phyloP scores from a whole-genome alignment of 768 basidiomycete species.

The Paxillus involutus region DNA sequence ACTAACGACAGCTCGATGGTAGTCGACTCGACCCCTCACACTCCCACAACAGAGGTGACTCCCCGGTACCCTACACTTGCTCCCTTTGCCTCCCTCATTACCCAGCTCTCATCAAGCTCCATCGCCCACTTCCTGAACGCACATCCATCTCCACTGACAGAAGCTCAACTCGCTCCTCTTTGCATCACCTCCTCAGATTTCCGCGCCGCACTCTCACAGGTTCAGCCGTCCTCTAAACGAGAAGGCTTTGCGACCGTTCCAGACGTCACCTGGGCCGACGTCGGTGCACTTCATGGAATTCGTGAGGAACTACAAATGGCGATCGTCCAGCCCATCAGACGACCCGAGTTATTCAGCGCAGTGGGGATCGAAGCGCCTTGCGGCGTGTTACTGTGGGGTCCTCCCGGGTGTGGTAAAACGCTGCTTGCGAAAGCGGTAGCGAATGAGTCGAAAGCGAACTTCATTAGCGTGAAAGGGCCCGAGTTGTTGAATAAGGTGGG shows the following conservation, averaged over 20 bases:
- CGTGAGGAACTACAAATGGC: slow-evolving; percentile 96
- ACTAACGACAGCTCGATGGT: slow-evolving; percentile 35
- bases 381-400: slow-evolving; percentile 97
- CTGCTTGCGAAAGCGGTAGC: slow-evolving; percentile 97
- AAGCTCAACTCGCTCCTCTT: slow-evolving; percentile 76
- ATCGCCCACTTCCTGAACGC: slow-evolving; percentile 89
- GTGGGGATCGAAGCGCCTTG: slow-evolving; percentile 92
- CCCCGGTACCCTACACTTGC: slow-evolving; percentile 16
- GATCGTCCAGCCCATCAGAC: slow-evolving; percentile 90
- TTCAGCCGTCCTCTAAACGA: slow-evolving; percentile 95
- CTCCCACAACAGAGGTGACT: slow-evolving; percentile 16
- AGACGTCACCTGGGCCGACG: slow-evolving; percentile 91
- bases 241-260: slow-evolving; percentile 98
- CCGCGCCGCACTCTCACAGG: slow-evolving; percentile 71
- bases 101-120: slow-evolving; percentile 55
- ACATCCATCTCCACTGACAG: slow-evolving; percentile 79
- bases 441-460: slow-evolving; percentile 93
- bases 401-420: slow-evolving; percentile 98
- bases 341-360: slow-evolving; percentile 84
- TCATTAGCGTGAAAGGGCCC: slow-evolving; percentile 97
- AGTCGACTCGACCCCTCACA: slow-evolving; percentile 31
- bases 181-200: slow-evolving; percentile 85
- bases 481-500: slow-evolving; percentile 93
- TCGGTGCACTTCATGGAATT: slow-evolving; percentile 86
- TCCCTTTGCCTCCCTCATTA: slow-evolving; percentile 36